Percentiles rank a stretch among this genome's conserved stretches.
Evolutionary conservation across 2,329 filamentous ascomycete species (phyloP).

Genomic region (Xylariomycetidae sp.): DNA sequence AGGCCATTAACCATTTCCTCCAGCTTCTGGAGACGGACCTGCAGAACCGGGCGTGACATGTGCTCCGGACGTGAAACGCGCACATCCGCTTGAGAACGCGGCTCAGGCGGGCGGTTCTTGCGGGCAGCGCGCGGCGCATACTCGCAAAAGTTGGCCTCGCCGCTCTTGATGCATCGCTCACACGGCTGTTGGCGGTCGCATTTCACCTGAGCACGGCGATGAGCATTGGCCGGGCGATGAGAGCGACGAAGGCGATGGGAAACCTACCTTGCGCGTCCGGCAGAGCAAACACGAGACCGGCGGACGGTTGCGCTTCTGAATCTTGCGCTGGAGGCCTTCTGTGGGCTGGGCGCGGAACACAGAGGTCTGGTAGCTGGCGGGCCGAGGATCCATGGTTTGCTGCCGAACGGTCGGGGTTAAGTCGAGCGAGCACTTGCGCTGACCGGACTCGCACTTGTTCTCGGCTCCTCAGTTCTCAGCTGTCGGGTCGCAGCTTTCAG

Average conservation of each 20-base stretch:
- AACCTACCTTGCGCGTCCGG: constrained; percentile 28
- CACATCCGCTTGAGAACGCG: constrained; percentile 22
- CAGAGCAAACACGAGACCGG: constrained; percentile 30
- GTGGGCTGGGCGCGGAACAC: constrained; percentile 31
- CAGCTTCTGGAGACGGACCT: constrained; percentile 30
- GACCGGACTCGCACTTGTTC: neutral
- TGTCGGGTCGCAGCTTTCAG: too few species aligned
- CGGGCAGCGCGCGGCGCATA: constrained; percentile 30
- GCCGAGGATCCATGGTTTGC: constrained; percentile 24
- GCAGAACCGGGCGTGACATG: constrained; percentile 26
- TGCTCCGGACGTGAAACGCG: constrained; percentile 22
- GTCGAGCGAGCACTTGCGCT: constrained; percentile 2
- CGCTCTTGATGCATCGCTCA: constrained; percentile 32
- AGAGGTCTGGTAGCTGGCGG: constrained; percentile 26
- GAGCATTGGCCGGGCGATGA: constrained; percentile 5
- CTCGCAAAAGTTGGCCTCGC: constrained; percentile 29
- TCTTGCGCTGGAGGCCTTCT: constrained; percentile 29
- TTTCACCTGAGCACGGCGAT: constrained; percentile 23
- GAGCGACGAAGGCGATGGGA: neutral
- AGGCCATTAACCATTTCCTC: constrained; percentile 31
- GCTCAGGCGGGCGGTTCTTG: constrained; percentile 24
- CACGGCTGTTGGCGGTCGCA: constrained; percentile 35
- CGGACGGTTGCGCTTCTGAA: constrained; percentile 31
- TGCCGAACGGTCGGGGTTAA: constrained; percentile 19
- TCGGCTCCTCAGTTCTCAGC: too few species aligned